Conservation (phyloP, 441 rosid genomes). For the Pelargonium cotyledonis region DNA sequence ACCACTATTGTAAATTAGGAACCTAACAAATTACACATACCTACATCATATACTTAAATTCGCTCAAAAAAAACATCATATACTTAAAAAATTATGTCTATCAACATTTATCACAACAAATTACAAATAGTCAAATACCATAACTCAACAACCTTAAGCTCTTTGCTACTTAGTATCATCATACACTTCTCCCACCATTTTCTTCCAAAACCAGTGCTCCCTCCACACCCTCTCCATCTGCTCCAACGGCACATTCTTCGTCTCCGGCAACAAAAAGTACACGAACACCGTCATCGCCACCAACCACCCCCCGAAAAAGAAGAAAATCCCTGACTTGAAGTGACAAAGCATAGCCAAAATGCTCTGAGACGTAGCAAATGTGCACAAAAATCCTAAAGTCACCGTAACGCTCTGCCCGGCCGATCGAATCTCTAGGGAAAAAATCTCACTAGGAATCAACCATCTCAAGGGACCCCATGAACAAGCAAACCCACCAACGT, state of each 20-base stretch:
- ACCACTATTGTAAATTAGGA: too few species aligned
- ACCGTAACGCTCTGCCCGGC: slow-evolving; percentile 52
- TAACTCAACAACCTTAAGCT: too few species aligned
- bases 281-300: slow-evolving; percentile 51
- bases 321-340: slow-evolving; percentile 56
- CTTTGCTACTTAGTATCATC: neutral
- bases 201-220: slow-evolving; percentile 58
- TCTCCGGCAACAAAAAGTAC: slow-evolving; percentile 47
- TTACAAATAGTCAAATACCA: too few species aligned
- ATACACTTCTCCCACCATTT: slow-evolving; percentile 30
- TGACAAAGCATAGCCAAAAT: slow-evolving; percentile 50
- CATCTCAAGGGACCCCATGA: slow-evolving; percentile 68
- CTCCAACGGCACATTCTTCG: slow-evolving; percentile 53
- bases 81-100: too few species aligned
- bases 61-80: too few species aligned
- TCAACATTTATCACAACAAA: too few species aligned
- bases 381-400: slow-evolving; percentile 47
- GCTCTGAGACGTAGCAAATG: slow-evolving; percentile 47
- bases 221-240: slow-evolving; percentile 53
- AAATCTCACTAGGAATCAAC: slow-evolving; percentile 54
- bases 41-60: too few species aligned
- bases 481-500: slow-evolving; percentile 56
- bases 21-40: too few species aligned
- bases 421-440: slow-evolving; percentile 46
- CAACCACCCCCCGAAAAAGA: slow-evolving; percentile 59